Percentiles rank a stretch among this genome's conserved stretches.
Conservation (phyloP, 2,329 filamentous ascomycete genomes). For the Fonsecaea erecta region DNA sequence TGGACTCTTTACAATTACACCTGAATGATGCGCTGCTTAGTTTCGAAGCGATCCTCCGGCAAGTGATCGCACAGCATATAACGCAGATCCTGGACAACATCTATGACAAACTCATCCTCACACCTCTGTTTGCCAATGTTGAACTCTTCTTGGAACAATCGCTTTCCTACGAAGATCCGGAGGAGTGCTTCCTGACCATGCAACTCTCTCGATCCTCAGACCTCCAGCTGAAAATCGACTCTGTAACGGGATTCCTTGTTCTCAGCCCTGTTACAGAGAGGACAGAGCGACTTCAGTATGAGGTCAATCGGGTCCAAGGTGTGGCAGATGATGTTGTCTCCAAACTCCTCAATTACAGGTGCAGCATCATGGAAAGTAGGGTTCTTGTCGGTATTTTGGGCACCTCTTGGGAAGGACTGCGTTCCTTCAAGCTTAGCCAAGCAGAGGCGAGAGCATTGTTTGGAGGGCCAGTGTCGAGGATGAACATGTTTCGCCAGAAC, state of each 20-base stretch:
- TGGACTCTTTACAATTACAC: slow-evolving; percentile 68
- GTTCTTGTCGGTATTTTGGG: slow-evolving; percentile 24
- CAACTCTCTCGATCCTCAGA: slow-evolving; percentile 69
- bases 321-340: slow-evolving; percentile 46
- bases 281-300: slow-evolving; percentile 63
- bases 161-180: slow-evolving; percentile 65
- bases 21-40: slow-evolving; percentile 72
- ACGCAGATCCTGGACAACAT: slow-evolving; percentile 72
- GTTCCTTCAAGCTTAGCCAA: slow-evolving; percentile 48
- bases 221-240: slow-evolving; percentile 71
- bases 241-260: slow-evolving; percentile 75
- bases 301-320: slow-evolving; percentile 63
- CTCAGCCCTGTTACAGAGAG: slow-evolving; percentile 68
- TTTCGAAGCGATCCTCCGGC: slow-evolving; percentile 72
- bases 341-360: slow-evolving; percentile 38
- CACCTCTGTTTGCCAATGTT: slow-evolving; percentile 65
- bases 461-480: slow-evolving; percentile 65
- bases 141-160: slow-evolving; percentile 64
- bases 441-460: slow-evolving; percentile 63
- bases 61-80: slow-evolving; percentile 75
- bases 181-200: slow-evolving; percentile 69
- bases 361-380: slow-evolving; percentile 31
- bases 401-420: slow-evolving; percentile 44
- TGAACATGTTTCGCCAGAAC: slow-evolving; percentile 70
- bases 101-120: slow-evolving; percentile 62